These are phyloP conservation scores for Candida tropicalis DNA, from an alignment of 1,139 yeast genomes.

Conservation along the genomic window DNA sequence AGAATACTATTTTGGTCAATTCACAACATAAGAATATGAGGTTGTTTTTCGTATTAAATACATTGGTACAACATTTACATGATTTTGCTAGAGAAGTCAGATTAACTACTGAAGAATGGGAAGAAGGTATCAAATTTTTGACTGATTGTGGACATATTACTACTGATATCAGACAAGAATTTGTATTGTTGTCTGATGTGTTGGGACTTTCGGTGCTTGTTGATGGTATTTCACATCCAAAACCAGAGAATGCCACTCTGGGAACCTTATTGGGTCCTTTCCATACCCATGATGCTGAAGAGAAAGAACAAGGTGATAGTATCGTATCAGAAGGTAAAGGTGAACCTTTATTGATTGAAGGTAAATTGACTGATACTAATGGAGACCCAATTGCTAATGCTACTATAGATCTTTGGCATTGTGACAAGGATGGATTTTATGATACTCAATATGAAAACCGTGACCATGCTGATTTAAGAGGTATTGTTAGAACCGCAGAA, in stretches of 20 bases:
- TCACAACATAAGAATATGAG: slow-evolving; percentile 27
- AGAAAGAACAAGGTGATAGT: slow-evolving; percentile 26
- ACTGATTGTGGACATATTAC: slow-evolving; percentile 32
- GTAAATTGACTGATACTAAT: slow-evolving; percentile 23
- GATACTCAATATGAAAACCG: slow-evolving; percentile 32
- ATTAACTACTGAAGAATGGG: slow-evolving; percentile 36
- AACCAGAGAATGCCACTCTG: slow-evolving; percentile 30
- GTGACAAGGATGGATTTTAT: slow-evolving; percentile 40
- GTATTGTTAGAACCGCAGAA: slow-evolving; percentile 27
- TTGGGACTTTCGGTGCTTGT: slow-evolving; percentile 34
- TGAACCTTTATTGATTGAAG: slow-evolving; percentile 27
- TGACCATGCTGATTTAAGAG: slow-evolving; percentile 32
- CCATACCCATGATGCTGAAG: slow-evolving; percentile 35
- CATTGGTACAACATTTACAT: slow-evolving; percentile 31
- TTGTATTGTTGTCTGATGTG: slow-evolving; percentile 31
- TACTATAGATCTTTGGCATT: slow-evolving; percentile 38
- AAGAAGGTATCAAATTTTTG: slow-evolving; percentile 27
- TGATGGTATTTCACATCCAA: slow-evolving; percentile 33
- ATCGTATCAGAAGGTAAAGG: slow-evolving; percentile 32
- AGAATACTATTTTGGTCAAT: slow-evolving; percentile 28
- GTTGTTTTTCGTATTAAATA: slow-evolving; percentile 26
- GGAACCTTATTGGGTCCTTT: slow-evolving; percentile 38
- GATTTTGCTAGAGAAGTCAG: slow-evolving; percentile 36
- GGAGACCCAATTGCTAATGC: slow-evolving; percentile 33
- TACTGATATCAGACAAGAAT: slow-evolving; percentile 33